These are phyloP conservation scores for Chenopodium formosanum DNA, from an alignment of 148 eudicot species.

Conservation along the genomic window DNA sequence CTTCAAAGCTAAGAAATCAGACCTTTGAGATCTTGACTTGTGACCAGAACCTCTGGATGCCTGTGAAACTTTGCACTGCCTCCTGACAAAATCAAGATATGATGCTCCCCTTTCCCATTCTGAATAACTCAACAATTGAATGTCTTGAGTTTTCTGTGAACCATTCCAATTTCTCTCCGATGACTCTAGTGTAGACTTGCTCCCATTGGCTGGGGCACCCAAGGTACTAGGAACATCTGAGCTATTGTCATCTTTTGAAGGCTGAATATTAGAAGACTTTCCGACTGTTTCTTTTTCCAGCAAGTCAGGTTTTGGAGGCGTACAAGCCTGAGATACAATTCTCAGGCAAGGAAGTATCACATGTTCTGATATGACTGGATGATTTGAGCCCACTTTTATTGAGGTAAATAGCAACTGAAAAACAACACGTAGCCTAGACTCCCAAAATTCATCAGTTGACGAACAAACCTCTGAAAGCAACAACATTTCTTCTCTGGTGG, in stretches of 20 bases:
- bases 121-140: constrained; percentile 80
- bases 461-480: constrained; percentile 96
- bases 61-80: constrained; percentile 91
- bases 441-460: constrained; percentile 98
- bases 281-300: constrained; percentile 64
- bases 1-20: constrained; percentile 80
- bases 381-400: constrained; percentile 88
- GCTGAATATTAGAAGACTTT: constrained; percentile 43
- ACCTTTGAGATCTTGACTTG: constrained; percentile 69
- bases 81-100: constrained; percentile 97
- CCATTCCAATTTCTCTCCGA: constrained; percentile 77
- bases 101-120: constrained; percentile 99
- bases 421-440: constrained; percentile 90
- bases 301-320: constrained; percentile 94
- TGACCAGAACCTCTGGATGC: constrained; percentile 57
- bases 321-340: constrained; percentile 94
- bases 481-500: constrained; percentile 90
- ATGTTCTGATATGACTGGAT: constrained; percentile 98
- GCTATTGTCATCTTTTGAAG: constrained; percentile 51
- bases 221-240: constrained; percentile 41
- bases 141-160: constrained; percentile 73
- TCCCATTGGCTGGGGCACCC: constrained; percentile 44
- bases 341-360: constrained; percentile 96
- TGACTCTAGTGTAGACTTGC: constrained; percentile 51
- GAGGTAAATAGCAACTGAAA: constrained; percentile 93